Conservation (phyloP, 1,139 yeast genomes). For the Taphrina confusa region DNA sequence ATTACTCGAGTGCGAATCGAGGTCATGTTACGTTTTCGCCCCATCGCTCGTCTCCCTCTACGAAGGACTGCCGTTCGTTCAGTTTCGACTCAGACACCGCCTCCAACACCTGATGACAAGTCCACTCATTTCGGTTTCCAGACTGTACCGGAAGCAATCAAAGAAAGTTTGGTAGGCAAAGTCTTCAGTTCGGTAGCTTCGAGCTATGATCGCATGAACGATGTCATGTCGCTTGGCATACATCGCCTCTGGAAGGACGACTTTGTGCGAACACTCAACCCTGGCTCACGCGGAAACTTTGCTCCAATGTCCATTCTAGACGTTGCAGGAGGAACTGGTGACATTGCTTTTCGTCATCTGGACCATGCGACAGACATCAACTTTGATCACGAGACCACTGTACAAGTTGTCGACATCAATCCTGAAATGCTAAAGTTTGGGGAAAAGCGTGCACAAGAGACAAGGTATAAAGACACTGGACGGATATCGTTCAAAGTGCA, state of each 20-base stretch:
- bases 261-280: slow-evolving; percentile 81
- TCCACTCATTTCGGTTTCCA: slow-evolving; percentile 93
- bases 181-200: slow-evolving; percentile 95
- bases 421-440: slow-evolving; percentile 96
- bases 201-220: slow-evolving; percentile 94
- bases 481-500: slow-evolving; percentile 82
- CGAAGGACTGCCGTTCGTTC: no score
- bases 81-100: slow-evolving; percentile 34
- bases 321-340: slow-evolving; percentile 99
- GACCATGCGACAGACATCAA: slow-evolving; percentile 83
- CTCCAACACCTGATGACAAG: slow-evolving; percentile 36
- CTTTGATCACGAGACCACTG: slow-evolving; percentile 72
- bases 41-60: no score
- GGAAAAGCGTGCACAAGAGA: slow-evolving; percentile 59
- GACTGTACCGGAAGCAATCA: slow-evolving; percentile 76
- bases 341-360: slow-evolving; percentile 89
- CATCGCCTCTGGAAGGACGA: slow-evolving; percentile 95
- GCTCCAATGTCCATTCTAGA: slow-evolving; percentile 77
- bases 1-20: no score
- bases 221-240: slow-evolving; percentile 93
- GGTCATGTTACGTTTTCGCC: no score
- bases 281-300: slow-evolving; percentile 59
- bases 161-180: slow-evolving; percentile 81
- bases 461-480: slow-evolving; percentile 47
- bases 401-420: slow-evolving; percentile 93